Base-by-base conservation (phyloP, 2,329 filamentous ascomycete species). In the Fusarium hainanense region DNA sequence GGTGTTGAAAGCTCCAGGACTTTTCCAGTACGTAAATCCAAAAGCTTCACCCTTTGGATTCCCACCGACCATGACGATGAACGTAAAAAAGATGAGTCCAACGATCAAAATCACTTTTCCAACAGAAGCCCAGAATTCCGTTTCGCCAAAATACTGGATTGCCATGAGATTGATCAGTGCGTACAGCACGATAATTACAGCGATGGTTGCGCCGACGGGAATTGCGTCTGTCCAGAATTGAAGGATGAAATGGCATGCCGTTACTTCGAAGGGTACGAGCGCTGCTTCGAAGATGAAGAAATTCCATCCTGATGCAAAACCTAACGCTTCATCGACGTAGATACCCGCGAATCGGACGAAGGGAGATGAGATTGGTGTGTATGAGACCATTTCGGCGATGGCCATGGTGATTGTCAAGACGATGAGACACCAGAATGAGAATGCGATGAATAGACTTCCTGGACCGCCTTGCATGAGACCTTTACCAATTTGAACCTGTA, bases 1-100 rank as follows among this genome's bases (percentile, higher is more conserved):
- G 66, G 90, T 86, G 4, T 87, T 85, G 76, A 95, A 94, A 0
- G 92, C 84, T 2, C 92, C 92, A 0, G 92, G 92, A 1, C 87
- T 81, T 6, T 85, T 82, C 88, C 89, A 91, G 77, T 86, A 89
- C 0, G 78, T 85, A 76, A 95, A 95, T 1, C 92, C 92, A 67
- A 92, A 92, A 0, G 87, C 83, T 70, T 94, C 91, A 40, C 87
- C 83, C 1, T 89, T 77, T 0, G 93, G 93, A 71, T 95, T 96
- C 4, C 92, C 93, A 10, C 93, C 93, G 2, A 96, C 81, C 90
- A 96, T 95, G 69, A 89, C 88, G 69, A 97, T 85, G 75, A 97
- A 93, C 4, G 93, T 95, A 81, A 93, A 94, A 68, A 89, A 73
- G 70, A 94, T 86, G 52, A 95, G 84, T 2, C 88, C 91, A 37